Conservation (phyloP, 305 asterid genomes). For the Fraxinus sp. region DNA sequence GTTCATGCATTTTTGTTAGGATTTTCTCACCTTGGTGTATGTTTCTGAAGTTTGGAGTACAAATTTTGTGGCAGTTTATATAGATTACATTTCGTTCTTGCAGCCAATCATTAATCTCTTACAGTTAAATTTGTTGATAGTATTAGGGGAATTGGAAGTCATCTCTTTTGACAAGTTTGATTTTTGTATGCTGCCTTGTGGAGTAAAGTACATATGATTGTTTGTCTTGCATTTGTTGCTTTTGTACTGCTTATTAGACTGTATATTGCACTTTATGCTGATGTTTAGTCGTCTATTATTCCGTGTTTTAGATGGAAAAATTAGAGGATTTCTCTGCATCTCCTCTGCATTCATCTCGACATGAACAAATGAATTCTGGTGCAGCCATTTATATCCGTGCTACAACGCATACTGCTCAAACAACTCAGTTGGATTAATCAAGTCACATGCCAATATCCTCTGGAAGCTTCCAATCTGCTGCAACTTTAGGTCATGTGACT, state of each 20-base stretch:
- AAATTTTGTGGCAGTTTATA: background rate
- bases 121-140: background rate
- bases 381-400: conserved; percentile 48
- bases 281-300: background rate
- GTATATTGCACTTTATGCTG: conserved; percentile 1
- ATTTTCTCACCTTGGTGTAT: background rate
- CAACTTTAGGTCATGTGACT: conserved; percentile 42
- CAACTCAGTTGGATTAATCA: conserved; percentile 54
- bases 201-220: background rate
- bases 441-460: conserved; percentile 45
- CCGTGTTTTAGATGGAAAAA: conserved; percentile 70
- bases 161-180: background rate
- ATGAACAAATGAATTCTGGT: conserved; percentile 43
- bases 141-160: background rate
- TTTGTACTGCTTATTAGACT: conserved; percentile 12
- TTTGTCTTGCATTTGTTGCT: background rate
- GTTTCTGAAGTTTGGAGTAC: background rate
- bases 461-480: conserved; percentile 48
- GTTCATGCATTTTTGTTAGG: background rate
- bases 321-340: conserved; percentile 55
- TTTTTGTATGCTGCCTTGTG: background rate
- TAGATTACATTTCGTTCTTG: background rate
- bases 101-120: background rate
- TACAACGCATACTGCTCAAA: conserved; percentile 42
- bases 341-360: conserved; percentile 48